Evolutionary conservation across 2,329 filamentous ascomycete genomes (phyloP), one percentile per base, ranked within the genome.

Genomic region (Calonectria hawksworthii): DNA sequence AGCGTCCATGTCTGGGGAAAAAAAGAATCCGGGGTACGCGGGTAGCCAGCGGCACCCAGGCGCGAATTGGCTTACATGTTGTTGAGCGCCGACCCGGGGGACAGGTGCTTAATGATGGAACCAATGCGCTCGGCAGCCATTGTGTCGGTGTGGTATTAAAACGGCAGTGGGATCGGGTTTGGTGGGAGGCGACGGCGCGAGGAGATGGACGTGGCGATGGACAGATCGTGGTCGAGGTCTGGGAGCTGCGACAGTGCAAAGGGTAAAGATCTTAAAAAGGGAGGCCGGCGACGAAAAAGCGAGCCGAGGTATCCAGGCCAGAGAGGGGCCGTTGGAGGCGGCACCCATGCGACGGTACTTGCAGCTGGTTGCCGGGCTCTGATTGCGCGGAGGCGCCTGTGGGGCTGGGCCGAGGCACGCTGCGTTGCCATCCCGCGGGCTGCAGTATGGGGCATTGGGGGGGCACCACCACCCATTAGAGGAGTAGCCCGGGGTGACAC

Each of bases 61-160:
- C 51, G 61, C 47, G 30, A 32, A 32, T 32, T 21, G 52, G 82
- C 94, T 89, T 91, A 98, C 96, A 98, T 94, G 76, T 92, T 88
- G 80, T 92, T 91, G 78, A 98, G 86, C 64, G 92, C 92, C 81
- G 93, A 92, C 80, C 91, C 91, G 66, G 95, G 94, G 74, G 94
- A 90, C 83, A 98, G 90, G 86, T 99, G 96, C 87, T 93, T 96
- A 82, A 98, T 90, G 82, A 99, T 94, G 79, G 94, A 96, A 82
- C 92, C 94, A 80, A 99, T 93, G 86, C 96, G 93, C 89, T 98
- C 95, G 76, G 93, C 91, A 80, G 95, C 94, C 95, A 96, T 97
- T 81, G 80, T 89, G 85, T 74, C 66, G 71, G n/a, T 3, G 65
- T 13, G 47, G 13, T 21, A 28, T 26, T 30, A 26, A 38, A 13